These are phyloP conservation scores for Pistacia vera DNA, from an alignment of 345 rosid species.

Conservation along the genomic window DNA sequence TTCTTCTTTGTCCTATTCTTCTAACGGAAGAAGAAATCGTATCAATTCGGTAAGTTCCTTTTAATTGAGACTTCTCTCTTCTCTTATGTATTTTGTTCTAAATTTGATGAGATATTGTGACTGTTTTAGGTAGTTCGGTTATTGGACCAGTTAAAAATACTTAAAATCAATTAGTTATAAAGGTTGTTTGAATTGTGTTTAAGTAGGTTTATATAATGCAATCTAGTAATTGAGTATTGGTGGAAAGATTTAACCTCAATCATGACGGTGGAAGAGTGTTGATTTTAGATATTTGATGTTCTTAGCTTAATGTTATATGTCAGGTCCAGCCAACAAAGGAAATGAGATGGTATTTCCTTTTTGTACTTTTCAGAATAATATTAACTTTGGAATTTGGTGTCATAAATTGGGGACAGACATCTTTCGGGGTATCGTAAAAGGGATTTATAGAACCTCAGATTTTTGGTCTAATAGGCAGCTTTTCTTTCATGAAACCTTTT, in stretches of 20 bases:
- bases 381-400: neutral
- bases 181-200: neutral
- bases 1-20: slow-evolving; percentile 38
- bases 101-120: neutral
- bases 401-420: neutral
- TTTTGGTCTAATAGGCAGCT: neutral
- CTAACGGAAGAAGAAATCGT: slow-evolving; percentile 48
- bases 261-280: neutral
- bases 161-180: neutral
- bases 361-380: neutral
- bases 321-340: neutral
- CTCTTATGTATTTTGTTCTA: slow-evolving; percentile 5
- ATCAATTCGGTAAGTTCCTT: slow-evolving; percentile 50
- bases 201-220: neutral
- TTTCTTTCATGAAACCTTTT: neutral
- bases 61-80: neutral
- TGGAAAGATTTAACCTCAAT: neutral
- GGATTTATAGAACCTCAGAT: neutral
- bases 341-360: neutral
- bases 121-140: neutral
- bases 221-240: neutral
- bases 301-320: neutral
- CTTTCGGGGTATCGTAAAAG: neutral
- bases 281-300: neutral
- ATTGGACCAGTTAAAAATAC: neutral